Percentiles rank a stretch among this genome's conserved stretches.
These are phyloP conservation scores for Paracamarosporium sp. DNA, from an alignment of 2,329 filamentous ascomycete species.

Conservation along the genomic window DNA sequence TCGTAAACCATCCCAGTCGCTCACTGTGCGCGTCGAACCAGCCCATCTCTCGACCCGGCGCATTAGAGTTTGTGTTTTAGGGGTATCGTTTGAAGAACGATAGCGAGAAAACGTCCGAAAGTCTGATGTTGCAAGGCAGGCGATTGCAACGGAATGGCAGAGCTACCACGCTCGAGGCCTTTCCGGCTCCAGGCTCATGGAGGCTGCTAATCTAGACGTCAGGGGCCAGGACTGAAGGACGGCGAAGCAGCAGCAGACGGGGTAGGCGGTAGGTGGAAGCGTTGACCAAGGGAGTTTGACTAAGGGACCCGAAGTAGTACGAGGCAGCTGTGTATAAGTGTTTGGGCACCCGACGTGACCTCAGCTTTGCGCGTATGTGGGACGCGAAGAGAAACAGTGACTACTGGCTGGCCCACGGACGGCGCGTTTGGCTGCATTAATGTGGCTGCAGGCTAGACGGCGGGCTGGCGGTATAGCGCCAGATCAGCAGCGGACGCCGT, in stretches of 20 bases:
- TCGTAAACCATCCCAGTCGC: slow-evolving; percentile 54
- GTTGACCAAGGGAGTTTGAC: slow-evolving; percentile 1
- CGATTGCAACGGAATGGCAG: neutral
- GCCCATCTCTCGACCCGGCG: slow-evolving; percentile 42
- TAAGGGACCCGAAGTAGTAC: slow-evolving; percentile 27
- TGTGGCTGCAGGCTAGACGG: slow-evolving; percentile 31
- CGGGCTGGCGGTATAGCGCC: slow-evolving; percentile 11
- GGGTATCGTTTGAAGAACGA: slow-evolving; percentile 11
- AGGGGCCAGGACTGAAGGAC: neutral
- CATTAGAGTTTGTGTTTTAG: slow-evolving; percentile 25
- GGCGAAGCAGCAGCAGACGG: neutral
- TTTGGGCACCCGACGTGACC: slow-evolving; percentile 21
- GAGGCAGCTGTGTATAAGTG: slow-evolving; percentile 27
- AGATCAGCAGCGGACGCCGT: neutral
- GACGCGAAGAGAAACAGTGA: slow-evolving; percentile 12
- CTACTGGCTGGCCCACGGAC: slow-evolving; percentile 22
- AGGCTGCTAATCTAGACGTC: neutral
- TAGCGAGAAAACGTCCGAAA: neutral
- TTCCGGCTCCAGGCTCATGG: neutral
- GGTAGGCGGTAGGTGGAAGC: neutral
- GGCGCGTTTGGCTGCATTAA: slow-evolving; percentile 29
- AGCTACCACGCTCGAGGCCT: neutral
- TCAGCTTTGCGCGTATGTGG: slow-evolving; percentile 31
- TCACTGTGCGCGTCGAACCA: slow-evolving; percentile 38
- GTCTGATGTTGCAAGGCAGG: neutral